These are phyloP conservation scores for Camellia oleifera DNA, from an alignment of 179 eudicot genomes.

Conservation along the genomic window DNA sequence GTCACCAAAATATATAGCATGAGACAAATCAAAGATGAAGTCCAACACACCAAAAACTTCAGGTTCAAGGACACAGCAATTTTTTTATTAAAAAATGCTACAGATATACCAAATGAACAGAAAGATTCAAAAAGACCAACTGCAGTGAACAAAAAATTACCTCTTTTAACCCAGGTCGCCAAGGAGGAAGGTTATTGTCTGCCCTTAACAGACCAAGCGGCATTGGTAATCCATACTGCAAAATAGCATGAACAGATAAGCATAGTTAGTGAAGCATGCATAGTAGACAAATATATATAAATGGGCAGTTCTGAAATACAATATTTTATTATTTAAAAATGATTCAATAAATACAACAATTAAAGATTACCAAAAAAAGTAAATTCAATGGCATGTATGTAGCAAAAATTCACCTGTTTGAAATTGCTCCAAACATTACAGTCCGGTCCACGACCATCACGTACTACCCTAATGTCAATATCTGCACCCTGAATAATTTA, in stretches of 20 bases:
- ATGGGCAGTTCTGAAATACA: neutral
- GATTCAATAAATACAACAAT: neutral
- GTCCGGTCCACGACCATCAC: constrained; percentile 96
- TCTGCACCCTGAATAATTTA: constrained; percentile 93
- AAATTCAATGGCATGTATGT: neutral
- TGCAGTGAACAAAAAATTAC: constrained; percentile 29
- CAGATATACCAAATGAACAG: neutral
- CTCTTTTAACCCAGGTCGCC: constrained; percentile 95
- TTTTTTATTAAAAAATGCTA: neutral
- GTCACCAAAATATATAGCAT: too few species aligned
- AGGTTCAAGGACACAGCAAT: neutral
- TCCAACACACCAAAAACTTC: too few species aligned
- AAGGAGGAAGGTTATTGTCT: constrained; percentile 98
- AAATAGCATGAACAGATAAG: constrained; percentile 8
- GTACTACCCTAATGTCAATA: constrained; percentile 97
- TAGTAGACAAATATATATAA: neutral
- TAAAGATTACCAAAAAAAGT: neutral
- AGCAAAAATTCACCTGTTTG: constrained; percentile 66
- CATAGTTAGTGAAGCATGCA: neutral
- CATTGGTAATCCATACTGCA: constrained; percentile 88
- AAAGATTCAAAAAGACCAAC: neutral
- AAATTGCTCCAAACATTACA: constrained; percentile 99
- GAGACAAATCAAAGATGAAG: too few species aligned
- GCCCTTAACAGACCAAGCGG: constrained; percentile 86
- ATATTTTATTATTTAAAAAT: neutral